A percentile compares a stretch with the other conserved stretches of the same genome.
phyloP scores from a whole-genome alignment of 2,329 filamentous ascomycete species.

The Spiromastix sp. region DNA sequence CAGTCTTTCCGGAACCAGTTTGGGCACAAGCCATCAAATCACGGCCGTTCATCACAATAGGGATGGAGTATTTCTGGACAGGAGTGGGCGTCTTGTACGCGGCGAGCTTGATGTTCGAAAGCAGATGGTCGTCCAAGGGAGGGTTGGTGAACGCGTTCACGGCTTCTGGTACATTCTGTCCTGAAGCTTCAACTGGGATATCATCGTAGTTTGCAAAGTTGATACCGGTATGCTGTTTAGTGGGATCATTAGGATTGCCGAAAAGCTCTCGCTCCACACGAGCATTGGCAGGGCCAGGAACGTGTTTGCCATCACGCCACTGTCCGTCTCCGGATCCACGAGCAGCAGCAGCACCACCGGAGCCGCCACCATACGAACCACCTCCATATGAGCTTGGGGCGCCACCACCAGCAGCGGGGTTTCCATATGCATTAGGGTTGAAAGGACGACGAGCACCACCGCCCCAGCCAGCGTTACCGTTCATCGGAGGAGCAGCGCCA shows the following conservation, averaged over 20 bases:
- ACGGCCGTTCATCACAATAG: conserved; percentile 94
- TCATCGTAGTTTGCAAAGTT: conserved; percentile 99
- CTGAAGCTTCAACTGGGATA: conserved; percentile 95
- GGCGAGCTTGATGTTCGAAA: conserved; percentile 86
- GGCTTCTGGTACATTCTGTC: conserved; percentile 83
- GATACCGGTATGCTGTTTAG: conserved; percentile 96
- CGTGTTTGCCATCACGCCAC: conserved; percentile 95
- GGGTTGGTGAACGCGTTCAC: conserved; percentile 87
- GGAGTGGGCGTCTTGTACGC: conserved; percentile 94
- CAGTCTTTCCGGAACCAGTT: conserved; percentile 99
- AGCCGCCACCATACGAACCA: conserved; percentile 26
- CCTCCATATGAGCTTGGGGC: conserved; percentile 20
- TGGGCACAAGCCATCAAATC: conserved; percentile 99
- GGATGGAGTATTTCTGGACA: conserved; percentile 98
- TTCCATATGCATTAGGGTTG: conserved; percentile 53
- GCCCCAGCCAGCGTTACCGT: conserved; percentile 30
- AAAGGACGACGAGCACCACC: conserved; percentile 37
- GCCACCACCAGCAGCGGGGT: conserved; percentile 44
- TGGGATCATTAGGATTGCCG: conserved; percentile 78
- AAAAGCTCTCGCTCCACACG: conserved; percentile 94
- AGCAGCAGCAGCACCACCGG: conserved; percentile 45
- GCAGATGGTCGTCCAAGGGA: conserved; percentile 85
- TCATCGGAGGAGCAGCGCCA: conserved; percentile 37
- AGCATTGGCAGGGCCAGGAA: conserved; percentile 77
- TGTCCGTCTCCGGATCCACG: conserved; percentile 88